Evolutionary conservation across 2,329 filamentous ascomycete genomes (phyloP).

Genomic region (Curvularia lunata): DNA sequence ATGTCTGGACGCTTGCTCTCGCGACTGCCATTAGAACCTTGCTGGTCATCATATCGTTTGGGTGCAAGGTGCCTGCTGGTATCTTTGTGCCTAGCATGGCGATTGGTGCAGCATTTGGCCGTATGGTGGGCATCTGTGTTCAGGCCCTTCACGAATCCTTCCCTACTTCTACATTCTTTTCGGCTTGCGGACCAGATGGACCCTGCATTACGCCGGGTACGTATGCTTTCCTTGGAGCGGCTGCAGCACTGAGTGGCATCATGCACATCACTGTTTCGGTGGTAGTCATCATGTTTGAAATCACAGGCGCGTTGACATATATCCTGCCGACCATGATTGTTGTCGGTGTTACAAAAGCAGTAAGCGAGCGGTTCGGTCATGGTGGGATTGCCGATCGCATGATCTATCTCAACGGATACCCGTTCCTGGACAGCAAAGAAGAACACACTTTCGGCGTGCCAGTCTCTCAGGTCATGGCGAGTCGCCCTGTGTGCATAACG

Average conservation of each 20-base stretch:
- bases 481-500: conserved; percentile 74
- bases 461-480: conserved; percentile 88
- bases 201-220: conserved; percentile 97
- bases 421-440: conserved; percentile 96
- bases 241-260: conserved; percentile 88
- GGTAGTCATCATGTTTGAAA: conserved; percentile 99
- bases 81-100: conserved; percentile 99
- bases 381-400: conserved; percentile 96
- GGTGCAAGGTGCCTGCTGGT: conserved; percentile 95
- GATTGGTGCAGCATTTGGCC: conserved; percentile 90
- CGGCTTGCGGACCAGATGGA: conserved; percentile 85
- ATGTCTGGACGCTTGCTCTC: conserved; percentile 76
- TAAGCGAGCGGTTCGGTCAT: conserved; percentile 89
- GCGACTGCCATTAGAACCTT: conserved; percentile 83
- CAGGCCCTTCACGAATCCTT: conserved; percentile 86
- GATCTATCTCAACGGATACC: conserved; percentile 99
- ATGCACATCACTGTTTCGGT: conserved; percentile 98
- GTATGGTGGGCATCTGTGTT: conserved; percentile 92
- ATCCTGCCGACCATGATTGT: conserved; percentile 99
- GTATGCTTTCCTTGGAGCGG: conserved; percentile 93
- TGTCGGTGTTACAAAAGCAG: conserved; percentile 93
- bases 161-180: conserved; percentile 82
- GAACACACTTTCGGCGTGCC: conserved; percentile 96
- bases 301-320: conserved; percentile 96
- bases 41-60: conserved; percentile 93